A percentile compares a stretch with the other conserved stretches of the same genome.
Evolutionary conservation across 805 yeast genomes (phyloP).

Genomic region (Blastobotrys chiropterorum): DNA sequence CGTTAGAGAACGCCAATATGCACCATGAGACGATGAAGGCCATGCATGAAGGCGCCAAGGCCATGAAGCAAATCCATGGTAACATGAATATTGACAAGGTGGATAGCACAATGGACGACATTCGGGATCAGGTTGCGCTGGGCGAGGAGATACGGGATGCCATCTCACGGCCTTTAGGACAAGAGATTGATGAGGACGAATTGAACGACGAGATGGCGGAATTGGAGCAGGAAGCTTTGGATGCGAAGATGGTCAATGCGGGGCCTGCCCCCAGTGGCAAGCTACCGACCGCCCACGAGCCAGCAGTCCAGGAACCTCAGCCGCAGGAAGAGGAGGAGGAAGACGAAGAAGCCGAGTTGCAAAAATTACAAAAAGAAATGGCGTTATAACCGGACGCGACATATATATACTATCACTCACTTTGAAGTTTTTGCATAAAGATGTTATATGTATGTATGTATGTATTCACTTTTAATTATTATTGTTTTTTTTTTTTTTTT

Average conservation of each 20-base stretch:
- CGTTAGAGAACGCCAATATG: constrained; percentile 92
- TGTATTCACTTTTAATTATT: neutral
- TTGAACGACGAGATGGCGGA: constrained; percentile 89
- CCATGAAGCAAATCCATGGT: constrained; percentile 93
- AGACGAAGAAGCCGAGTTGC: constrained; percentile 39
- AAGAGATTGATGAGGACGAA: constrained; percentile 77
- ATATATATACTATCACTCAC: neutral
- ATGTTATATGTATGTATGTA: neutral
- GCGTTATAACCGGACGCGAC: constrained; percentile 29
- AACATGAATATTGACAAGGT: constrained; percentile 94
- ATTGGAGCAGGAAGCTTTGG: constrained; percentile 74
- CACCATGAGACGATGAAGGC: constrained; percentile 98
- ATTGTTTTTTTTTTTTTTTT: neutral
- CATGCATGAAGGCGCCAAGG: constrained; percentile 95
- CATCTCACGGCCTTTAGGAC: constrained; percentile 86
- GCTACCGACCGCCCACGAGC: constrained; percentile 24
- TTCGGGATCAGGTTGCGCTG: constrained; percentile 91
- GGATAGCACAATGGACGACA: constrained; percentile 96
- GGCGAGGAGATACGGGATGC: constrained; percentile 96
- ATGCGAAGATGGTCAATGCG: constrained; percentile 47
- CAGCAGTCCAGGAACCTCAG: constrained; percentile 20
- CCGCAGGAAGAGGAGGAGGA: constrained; percentile 25
- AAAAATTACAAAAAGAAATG: constrained; percentile 40
- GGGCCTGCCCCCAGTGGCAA: constrained; percentile 34
- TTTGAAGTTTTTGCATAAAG: neutral